A percentile compares a stretch with the other conserved stretches of the same genome.
Conservation (phyloP, 192 early-diverging fungal species). For the Linderina pennispora region DNA sequence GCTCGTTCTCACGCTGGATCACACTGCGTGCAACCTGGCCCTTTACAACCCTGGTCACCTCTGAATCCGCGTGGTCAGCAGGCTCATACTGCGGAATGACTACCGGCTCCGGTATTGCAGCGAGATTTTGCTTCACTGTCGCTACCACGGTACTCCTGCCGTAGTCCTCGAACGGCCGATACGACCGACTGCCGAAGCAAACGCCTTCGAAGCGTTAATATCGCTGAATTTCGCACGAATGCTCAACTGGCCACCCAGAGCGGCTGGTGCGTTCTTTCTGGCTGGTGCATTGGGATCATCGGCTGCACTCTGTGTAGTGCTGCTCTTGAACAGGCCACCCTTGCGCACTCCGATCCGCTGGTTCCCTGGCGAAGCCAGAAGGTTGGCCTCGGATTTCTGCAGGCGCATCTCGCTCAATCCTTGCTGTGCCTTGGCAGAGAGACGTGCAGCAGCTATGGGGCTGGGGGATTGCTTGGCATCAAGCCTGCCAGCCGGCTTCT, state of each 20-base stretch:
- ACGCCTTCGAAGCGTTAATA: constrained; percentile 20
- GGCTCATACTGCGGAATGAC: constrained; percentile 26
- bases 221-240: constrained; percentile 38
- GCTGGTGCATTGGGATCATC: too few species aligned
- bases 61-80: constrained; percentile 12
- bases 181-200: constrained; percentile 7
- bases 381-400: not conserved
- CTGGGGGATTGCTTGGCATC: too few species aligned
- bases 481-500: too few species aligned
- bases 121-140: too few species aligned
- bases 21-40: constrained; percentile 24
- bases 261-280: too few species aligned
- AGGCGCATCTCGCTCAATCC: not conserved
- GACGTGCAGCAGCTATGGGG: too few species aligned
- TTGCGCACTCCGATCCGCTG: constrained; percentile 11
- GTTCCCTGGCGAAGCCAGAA: constrained; percentile 27
- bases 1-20: constrained; percentile 17
- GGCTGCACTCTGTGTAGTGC: too few species aligned
- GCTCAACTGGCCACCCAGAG: too few species aligned
- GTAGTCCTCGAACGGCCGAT: constrained; percentile 1
- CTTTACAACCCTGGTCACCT: constrained; percentile 27
- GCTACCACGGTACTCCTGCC: constrained; percentile 10
- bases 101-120: too few species aligned
- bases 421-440: too few species aligned
- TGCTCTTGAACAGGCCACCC: constrained; percentile 2